Percentiles rank a stretch among this genome's conserved stretches.
Evolutionary conservation across 192 early-diverging fungal species (phyloP).

Genomic region (Chytriomyces hyalinus): DNA sequence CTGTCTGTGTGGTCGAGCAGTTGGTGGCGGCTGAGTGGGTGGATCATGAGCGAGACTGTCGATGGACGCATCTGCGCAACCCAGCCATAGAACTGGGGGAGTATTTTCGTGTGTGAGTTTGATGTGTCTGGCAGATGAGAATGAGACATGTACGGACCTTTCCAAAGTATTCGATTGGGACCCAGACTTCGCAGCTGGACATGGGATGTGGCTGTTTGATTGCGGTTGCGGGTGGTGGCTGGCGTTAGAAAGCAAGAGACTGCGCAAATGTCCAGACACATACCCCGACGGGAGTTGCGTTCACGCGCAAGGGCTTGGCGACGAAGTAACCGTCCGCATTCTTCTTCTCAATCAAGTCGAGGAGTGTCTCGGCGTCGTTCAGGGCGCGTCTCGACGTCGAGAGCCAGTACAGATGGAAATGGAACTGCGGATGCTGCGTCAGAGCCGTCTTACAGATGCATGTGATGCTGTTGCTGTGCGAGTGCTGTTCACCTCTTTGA

Average conservation of each 20-base stretch:
- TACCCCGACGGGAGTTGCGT: slow-evolving; percentile 32
- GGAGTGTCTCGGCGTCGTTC: slow-evolving; percentile 15
- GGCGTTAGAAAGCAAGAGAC: too few relatives aligned
- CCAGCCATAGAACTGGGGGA: background rate
- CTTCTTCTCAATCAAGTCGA: slow-evolving; percentile 43
- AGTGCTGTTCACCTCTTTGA: slow-evolving; percentile 20
- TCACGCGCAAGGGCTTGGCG: slow-evolving; percentile 51
- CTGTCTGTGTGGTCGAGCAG: slow-evolving; percentile 62
- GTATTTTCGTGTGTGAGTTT: too few relatives aligned
- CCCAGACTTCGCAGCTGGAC: slow-evolving; percentile 69
- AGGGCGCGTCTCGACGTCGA: slow-evolving; percentile 46
- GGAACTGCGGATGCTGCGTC: slow-evolving; percentile 28
- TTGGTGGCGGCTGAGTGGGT: slow-evolving; percentile 63
- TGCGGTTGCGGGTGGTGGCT: background rate
- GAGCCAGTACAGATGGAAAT: slow-evolving; percentile 74
- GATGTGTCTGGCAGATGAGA: too few relatives aligned
- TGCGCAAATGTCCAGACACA: slow-evolving; percentile 32
- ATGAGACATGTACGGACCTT: slow-evolving; percentile 45
- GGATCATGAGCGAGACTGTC: slow-evolving; percentile 60
- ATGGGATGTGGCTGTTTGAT: slow-evolving; percentile 65
- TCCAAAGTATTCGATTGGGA: slow-evolving; percentile 65
- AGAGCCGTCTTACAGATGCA: background rate
- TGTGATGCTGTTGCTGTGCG: background rate
- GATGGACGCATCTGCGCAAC: slow-evolving; percentile 56
- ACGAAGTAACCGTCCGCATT: slow-evolving; percentile 58